phyloP scores from a whole-genome alignment of 2,329 filamentous ascomycete genomes.

The Fusarium xylarioides region DNA sequence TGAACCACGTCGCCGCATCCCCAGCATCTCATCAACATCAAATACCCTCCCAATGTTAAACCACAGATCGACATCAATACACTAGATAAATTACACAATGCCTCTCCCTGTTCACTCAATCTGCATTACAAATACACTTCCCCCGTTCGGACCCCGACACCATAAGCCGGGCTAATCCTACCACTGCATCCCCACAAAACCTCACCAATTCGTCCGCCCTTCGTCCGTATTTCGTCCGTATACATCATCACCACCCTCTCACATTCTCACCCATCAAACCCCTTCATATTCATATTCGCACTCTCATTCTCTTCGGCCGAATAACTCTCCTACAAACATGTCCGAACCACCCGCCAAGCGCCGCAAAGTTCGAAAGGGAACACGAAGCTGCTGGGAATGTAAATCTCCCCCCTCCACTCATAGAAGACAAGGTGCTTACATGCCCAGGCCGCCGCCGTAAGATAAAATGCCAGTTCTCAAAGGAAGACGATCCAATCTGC shows the following conservation, averaged over 20 bases:
- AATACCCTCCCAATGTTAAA: accelerated
- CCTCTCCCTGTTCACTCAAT: not conserved
- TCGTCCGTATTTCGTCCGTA: conserved; percentile 27
- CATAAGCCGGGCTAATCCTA: conserved; percentile 23
- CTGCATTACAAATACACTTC: conserved; percentile 10
- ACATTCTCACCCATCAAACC: not conserved
- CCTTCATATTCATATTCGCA: not conserved
- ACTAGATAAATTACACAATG: accelerated
- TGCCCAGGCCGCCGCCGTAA: conserved; percentile 56
- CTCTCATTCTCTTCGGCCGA: conserved; percentile 34
- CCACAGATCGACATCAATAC: not conserved
- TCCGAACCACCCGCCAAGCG: conserved; percentile 32
- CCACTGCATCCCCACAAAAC: not conserved
- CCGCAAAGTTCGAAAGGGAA: conserved; percentile 63
- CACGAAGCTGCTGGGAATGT: conserved; percentile 69
- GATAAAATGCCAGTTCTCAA: conserved; percentile 59
- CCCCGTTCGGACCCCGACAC: conserved; percentile 28
- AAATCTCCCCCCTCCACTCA: conserved; percentile 38
- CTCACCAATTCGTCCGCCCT: conserved; percentile 20
- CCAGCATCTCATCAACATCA: not conserved
- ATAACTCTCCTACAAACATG: conserved; percentile 14
- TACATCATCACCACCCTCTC: not conserved
- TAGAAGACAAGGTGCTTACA: not conserved
- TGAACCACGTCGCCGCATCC: too few species aligned
- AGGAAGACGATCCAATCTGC: conserved; percentile 54